These are phyloP conservation scores for Eutypella sp. DNA, from an alignment of 2,329 filamentous ascomycete genomes.

Conservation along the genomic window DNA sequence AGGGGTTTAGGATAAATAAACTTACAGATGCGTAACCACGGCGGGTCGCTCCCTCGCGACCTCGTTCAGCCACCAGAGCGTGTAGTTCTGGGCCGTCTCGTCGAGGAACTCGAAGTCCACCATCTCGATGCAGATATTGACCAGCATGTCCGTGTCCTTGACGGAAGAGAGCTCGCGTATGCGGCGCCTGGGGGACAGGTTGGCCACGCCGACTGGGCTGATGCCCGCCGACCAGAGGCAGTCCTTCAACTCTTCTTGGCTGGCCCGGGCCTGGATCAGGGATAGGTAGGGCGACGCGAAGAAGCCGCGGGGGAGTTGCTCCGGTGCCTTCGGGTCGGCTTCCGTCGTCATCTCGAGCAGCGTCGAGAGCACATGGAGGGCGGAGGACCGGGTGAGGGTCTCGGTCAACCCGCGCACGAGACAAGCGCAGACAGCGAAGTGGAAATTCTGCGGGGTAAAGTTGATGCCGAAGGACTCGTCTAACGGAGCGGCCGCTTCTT, in stretches of 20 bases:
- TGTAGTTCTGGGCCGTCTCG: slow-evolving; percentile 55
- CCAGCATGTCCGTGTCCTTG: slow-evolving; percentile 56
- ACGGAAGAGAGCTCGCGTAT: slow-evolving; percentile 41
- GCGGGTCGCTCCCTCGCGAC: slow-evolving; percentile 49
- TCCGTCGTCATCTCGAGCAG: slow-evolving; percentile 52
- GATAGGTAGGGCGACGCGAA: slow-evolving; percentile 53
- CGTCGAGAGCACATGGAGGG: slow-evolving; percentile 56
- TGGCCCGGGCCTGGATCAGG: slow-evolving; percentile 53
- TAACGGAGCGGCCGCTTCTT: slow-evolving; percentile 56
- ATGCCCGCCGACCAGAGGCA: slow-evolving; percentile 57
- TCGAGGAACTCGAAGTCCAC: slow-evolving; percentile 64
- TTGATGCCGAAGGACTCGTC: slow-evolving; percentile 63
- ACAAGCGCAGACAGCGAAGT: slow-evolving; percentile 61
- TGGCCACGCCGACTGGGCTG: slow-evolving; percentile 37
- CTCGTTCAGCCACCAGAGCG: slow-evolving; percentile 54
- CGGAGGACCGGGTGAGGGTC: slow-evolving; percentile 52
- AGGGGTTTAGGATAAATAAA: slow-evolving; percentile 5
- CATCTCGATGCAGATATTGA: slow-evolving; percentile 59
- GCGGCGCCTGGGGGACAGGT: slow-evolving; percentile 34
- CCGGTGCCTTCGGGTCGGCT: slow-evolving; percentile 29
- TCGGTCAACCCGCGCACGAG: slow-evolving; percentile 61
- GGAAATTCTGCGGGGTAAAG: slow-evolving; percentile 60
- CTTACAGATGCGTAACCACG: slow-evolving; percentile 56
- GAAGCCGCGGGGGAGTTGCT: slow-evolving; percentile 25
- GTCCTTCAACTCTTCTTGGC: slow-evolving; percentile 56